Percentiles rank a stretch among this genome's conserved stretches.
Evolutionary conservation across 257 asterid species (phyloP).

Genomic region (Marsdenia floribunda): DNA sequence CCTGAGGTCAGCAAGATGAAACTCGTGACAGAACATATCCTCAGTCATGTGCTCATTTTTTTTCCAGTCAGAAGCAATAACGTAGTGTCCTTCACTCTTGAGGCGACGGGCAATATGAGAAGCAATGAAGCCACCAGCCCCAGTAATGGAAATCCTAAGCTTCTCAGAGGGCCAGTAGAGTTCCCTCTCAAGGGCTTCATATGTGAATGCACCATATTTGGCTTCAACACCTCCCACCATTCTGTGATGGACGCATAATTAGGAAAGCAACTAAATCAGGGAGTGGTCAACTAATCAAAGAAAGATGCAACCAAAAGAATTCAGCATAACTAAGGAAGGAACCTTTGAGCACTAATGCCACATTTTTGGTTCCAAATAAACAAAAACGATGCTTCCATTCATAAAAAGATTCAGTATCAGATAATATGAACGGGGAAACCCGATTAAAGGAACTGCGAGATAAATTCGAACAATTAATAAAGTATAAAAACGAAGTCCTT

Average conservation of each 20-base stretch:
- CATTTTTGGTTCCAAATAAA: not conserved
- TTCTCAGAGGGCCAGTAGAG: conserved; percentile 81
- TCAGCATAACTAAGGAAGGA: not conserved
- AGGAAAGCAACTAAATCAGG: not conserved
- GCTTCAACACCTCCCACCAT: conserved; percentile 62
- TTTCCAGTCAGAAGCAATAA: conserved; percentile 95
- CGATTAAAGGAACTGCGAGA: not conserved
- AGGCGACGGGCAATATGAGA: conserved; percentile 88
- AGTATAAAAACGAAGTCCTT: not conserved
- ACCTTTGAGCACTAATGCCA: not conserved
- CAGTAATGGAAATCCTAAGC: conserved; percentile 76
- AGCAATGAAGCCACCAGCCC: conserved; percentile 91
- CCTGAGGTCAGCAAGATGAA: conserved; percentile 88
- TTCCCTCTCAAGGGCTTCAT: conserved; percentile 74
- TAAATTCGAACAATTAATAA: not conserved
- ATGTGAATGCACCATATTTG: conserved; percentile 66
- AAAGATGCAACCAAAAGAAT: not conserved
- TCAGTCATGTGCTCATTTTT: conserved; percentile 90
- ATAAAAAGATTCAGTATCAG: not conserved
- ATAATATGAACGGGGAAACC: not conserved
- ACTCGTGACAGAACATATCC: conserved; percentile 91
- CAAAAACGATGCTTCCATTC: not conserved
- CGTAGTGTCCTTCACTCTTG: conserved; percentile 85
- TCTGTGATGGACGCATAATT: conserved; percentile 23
- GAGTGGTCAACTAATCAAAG: not conserved